These are phyloP conservation scores for Epithemia pelagica DNA, from an alignment of 108 stramenopile species.

Conservation along the genomic window DNA sequence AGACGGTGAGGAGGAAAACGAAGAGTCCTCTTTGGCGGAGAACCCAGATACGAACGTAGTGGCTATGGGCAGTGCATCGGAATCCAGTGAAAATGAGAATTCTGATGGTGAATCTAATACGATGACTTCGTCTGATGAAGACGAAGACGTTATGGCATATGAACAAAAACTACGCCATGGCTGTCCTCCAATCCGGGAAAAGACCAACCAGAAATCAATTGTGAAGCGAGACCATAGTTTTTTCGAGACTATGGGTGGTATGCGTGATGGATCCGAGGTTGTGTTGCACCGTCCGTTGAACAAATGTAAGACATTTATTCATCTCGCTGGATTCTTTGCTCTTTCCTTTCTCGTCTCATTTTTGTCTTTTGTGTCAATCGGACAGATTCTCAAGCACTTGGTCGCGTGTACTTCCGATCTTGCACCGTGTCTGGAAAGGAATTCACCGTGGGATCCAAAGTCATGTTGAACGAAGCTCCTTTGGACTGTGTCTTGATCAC, in stretches of 20 bases:
- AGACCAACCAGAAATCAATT: background rate
- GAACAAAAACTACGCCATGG: no score
- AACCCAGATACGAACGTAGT: no score
- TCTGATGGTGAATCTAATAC: no score
- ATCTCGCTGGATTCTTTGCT: background rate
- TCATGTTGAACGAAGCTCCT: background rate
- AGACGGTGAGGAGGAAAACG: no score
- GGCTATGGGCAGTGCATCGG: no score
- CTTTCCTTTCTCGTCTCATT: background rate
- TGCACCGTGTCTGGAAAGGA: background rate
- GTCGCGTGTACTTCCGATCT: background rate
- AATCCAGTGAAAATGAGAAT: no score
- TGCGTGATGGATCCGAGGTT: background rate
- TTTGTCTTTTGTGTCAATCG: background rate
- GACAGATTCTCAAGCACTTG: background rate
- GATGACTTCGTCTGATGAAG: no score
- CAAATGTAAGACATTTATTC: background rate
- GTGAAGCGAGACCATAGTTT: background rate
- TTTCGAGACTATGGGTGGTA: background rate
- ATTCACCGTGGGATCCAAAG: background rate
- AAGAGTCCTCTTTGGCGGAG: no score
- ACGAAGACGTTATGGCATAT: no score
- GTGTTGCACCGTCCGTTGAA: background rate
- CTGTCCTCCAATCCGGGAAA: background rate
- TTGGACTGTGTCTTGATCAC: background rate